Evolutionary conservation across 2,329 filamentous ascomycete species (phyloP), one percentile per base, ranked within the genome.

Genomic region (Biscogniauxia sp.): DNA sequence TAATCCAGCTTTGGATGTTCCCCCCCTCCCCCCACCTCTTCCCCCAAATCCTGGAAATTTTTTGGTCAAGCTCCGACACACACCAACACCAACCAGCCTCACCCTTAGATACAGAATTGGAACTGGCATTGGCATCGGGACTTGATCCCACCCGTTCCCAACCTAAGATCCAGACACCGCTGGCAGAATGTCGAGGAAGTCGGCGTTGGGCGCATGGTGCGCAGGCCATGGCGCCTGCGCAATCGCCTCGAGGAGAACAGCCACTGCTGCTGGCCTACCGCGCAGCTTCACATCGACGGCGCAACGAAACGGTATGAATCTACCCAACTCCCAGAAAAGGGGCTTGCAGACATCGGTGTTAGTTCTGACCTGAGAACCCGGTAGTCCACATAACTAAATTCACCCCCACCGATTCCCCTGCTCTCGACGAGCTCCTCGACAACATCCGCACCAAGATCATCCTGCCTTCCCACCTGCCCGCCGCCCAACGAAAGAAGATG

Each of bases 391-490:
- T 80, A 62, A 73, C 82, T 59, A 66, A 72, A 59, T 88, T 88
- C 69, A 71, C 76, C 7, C 76, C 79, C 56, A 81, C 84, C 4
- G 83, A 82, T 15, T 82, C 82, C 51, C 64, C 77, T 20, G 77
- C 84, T 58, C 80, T 90, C 61, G 81, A 88, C 71, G 60, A 72
- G 13, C 69, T 81, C 32, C 81, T 90, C 62, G 71, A 74, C 50
- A 73, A 69, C 20, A 80, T 89, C 70, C 84, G 87, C 64, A 75
- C 80, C 53, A 82, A 83, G 66, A 80, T 88, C 72, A 83, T 90
- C 71, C 75, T 90, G 51, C 87, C 87, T n/a, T 75, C 80, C 32
- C 83, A 86, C 70, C 82, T 91, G 26, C 78, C 81, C 20, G 60
- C 71, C 26, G 73, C 76, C 55, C 82, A 89, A 74, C 82, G 79